These are phyloP conservation scores for Chlorella sp. DNA, from an alignment of 139 green algal species.

Conservation along the genomic window DNA sequence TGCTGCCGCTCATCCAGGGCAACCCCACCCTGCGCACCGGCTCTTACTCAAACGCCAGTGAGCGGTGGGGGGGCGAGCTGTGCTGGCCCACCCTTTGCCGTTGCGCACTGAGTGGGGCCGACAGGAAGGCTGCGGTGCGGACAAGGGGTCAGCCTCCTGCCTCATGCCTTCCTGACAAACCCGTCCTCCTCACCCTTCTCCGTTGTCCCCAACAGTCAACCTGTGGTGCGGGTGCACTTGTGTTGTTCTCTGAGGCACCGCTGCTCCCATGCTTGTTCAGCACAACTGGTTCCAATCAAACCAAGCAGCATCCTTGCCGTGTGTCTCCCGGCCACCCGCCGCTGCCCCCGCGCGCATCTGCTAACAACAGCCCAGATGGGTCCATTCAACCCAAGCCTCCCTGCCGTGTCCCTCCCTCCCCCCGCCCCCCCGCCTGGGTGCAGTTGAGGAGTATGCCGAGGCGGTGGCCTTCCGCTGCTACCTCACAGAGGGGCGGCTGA, in stretches of 20 bases:
- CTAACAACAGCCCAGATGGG: too few relatives aligned
- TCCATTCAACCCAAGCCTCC: too few relatives aligned
- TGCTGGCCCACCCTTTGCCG: background rate
- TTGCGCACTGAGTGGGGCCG: too few relatives aligned
- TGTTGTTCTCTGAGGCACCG: too few relatives aligned
- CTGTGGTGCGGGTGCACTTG: too few relatives aligned
- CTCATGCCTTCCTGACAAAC: too few relatives aligned
- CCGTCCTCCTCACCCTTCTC: too few relatives aligned
- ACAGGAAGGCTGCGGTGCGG: too few relatives aligned
- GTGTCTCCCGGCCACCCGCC: background rate
- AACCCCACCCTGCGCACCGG: conserved; percentile 67
- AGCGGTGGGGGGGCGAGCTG: conserved; percentile 57
- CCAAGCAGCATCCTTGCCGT: background rate
- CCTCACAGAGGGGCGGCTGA: conserved; percentile 68
- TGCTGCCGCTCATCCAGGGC: conserved; percentile 66
- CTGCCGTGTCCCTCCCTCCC: background rate
- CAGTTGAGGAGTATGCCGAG: conserved; percentile 36
- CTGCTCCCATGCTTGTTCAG: background rate
- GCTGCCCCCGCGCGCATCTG: too few relatives aligned
- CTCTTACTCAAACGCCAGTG: conserved; percentile 70
- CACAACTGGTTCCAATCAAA: background rate
- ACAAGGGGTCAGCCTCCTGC: too few relatives aligned
- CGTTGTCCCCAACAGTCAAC: too few relatives aligned
- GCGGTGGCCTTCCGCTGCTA: conserved; percentile 64
- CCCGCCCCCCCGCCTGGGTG: background rate